Base-by-base conservation (phyloP, 108 stramenopile genomes). In the Stephanodiscus triporus region DNA sequence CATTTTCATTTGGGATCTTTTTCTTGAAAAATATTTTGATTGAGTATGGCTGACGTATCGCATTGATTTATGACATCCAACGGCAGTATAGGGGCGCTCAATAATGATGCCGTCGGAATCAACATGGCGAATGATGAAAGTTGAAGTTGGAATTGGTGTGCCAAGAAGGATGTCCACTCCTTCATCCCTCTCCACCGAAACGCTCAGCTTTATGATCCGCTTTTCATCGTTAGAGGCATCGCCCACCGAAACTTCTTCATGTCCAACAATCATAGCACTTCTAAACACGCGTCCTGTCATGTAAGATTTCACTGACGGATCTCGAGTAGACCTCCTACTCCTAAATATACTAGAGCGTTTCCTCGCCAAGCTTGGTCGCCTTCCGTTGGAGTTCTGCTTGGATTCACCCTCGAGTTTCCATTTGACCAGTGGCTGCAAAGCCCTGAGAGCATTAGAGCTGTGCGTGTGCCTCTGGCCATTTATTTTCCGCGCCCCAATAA, bases 401-500 rank as follows among this genome's bases (percentile, higher is more conserved):
- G 16, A 27, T 5, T 61, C 3, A 26, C 13, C 9, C 57, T 62
- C 73, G 8, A 76, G 66, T n/a, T 32, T 66, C 51, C 63, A 63
- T 27, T 76, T 76, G 6, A 76, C 63, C 0, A 76, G 26, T 29
- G 37, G 63, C 2, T 23, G 26, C 37, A 76, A 19, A 9, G 65
- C 47, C 50, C 34, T n/a, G 19, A 68, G 45, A 10, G 75, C 75
- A 13, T 9, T 60, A 17, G 49, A 53, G 40, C 48, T 51, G 56
- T 76, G 75, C 38, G 19, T 63, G 22, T 76, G 66, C 24, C 51
- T n/a, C 40, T 49, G 38, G 23, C 75, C 75, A 60, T 69, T 65
- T 6, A 76, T 67, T 27, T 71, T 68, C 24, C 23, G 11, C 2
- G n/a, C 26, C 2, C 76, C 76, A 23, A 63, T 40, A 14, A 77